Evolutionary conservation across 164 flowering plant genomes (phyloP).

Genomic region (Macadamia tetraphylla): DNA sequence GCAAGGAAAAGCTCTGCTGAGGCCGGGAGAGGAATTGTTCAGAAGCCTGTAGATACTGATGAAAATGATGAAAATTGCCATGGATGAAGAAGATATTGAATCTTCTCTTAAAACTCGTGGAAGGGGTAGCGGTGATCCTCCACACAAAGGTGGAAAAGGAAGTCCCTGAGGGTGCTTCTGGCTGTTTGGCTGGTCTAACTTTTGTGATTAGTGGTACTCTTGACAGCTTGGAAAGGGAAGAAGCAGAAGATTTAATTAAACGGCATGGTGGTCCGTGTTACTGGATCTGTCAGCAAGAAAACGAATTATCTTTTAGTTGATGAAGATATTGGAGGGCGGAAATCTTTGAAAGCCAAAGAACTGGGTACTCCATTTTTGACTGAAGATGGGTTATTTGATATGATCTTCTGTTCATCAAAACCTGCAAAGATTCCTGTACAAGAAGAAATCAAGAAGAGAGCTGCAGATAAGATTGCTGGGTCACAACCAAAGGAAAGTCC

Average conservation of each 20-base stretch:
- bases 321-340: slow-evolving; percentile 92
- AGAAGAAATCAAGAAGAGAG: slow-evolving; percentile 34
- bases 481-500: slow-evolving; percentile 43
- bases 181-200: slow-evolving; percentile 81
- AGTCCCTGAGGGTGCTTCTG: slow-evolving; percentile 88
- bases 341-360: slow-evolving; percentile 86
- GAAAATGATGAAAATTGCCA: slow-evolving; percentile 43
- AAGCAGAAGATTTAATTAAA: slow-evolving; percentile 92
- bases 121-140: slow-evolving; percentile 76
- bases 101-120: slow-evolving; percentile 40
- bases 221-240: slow-evolving; percentile 98
- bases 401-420: slow-evolving; percentile 75
- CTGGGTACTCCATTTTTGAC: slow-evolving; percentile 82
- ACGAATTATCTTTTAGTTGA: slow-evolving; percentile 92
- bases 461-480: slow-evolving; percentile 24
- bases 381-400: slow-evolving; percentile 88
- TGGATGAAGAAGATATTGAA: slow-evolving; percentile 21
- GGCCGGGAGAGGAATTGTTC: slow-evolving; percentile 41
- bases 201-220: slow-evolving; percentile 98
- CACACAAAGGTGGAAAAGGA: slow-evolving; percentile 99
- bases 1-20: slow-evolving; percentile 30
- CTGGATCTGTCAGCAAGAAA: slow-evolving; percentile 93
- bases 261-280: slow-evolving; percentile 96
- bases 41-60: slow-evolving; percentile 36
- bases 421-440: slow-evolving; percentile 29